phyloP scores from a whole-genome alignment of 441 rosid species.

The Aleurites moluccanus region DNA sequence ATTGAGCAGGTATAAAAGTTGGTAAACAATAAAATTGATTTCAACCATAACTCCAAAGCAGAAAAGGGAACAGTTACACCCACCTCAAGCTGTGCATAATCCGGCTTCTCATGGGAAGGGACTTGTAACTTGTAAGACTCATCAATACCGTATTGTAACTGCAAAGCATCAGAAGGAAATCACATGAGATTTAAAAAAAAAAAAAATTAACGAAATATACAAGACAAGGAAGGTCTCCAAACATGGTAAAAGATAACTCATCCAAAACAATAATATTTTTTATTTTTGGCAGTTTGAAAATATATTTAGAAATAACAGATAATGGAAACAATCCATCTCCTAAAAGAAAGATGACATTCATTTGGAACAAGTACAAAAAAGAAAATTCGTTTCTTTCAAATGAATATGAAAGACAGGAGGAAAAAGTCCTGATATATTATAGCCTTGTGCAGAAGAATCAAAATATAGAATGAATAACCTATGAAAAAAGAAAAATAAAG shows the following conservation, averaged over 20 bases:
- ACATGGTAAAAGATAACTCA: background rate
- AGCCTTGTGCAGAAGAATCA: background rate
- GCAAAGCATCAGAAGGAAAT: slow-evolving; percentile 25
- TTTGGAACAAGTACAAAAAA: background rate
- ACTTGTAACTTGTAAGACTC: slow-evolving; percentile 65
- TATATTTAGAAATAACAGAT: background rate
- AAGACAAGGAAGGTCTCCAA: background rate
- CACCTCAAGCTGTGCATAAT: slow-evolving; percentile 59
- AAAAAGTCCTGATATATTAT: too few relatives aligned
- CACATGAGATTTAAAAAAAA: background rate
- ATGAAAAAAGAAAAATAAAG: too few relatives aligned
- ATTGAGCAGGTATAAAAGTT: slow-evolving; percentile 5
- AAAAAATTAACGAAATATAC: background rate
- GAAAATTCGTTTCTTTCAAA: background rate
- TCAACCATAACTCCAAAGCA: background rate
- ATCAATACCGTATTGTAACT: slow-evolving; percentile 60
- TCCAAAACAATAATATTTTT: background rate
- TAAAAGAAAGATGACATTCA: background rate
- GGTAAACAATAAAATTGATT: background rate
- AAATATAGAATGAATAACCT: background rate
- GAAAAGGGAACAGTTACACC: slow-evolving; percentile 10
- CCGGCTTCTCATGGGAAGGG: slow-evolving; percentile 41
- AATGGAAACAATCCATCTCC: background rate
- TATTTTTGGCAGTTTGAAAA: too few relatives aligned
- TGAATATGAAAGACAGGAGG: background rate